Base-by-base conservation (phyloP, 495 filamentous ascomycete genomes). In the Xylaria bambusicola region DNA sequence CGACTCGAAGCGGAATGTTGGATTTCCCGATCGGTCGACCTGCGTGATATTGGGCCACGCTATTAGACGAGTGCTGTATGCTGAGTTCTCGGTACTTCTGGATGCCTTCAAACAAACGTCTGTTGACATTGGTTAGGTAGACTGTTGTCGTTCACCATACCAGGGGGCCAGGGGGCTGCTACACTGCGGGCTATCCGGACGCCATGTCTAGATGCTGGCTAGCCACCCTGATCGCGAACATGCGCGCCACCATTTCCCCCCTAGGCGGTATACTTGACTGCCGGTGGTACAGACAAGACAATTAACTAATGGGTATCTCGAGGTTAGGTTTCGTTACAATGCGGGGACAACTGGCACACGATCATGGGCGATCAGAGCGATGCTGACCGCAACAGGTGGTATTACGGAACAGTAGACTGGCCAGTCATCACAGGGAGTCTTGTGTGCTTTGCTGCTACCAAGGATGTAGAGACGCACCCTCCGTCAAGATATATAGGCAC, bases 21-120 rank as follows among this genome's bases (percentile, higher is more conserved):
- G 40, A 27, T 44, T 59, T 60, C 57, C 57, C 8, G 53, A 53
- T 60, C 40, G 1, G 57, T 52, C 57, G 40, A 41, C 49, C 6
- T 60, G 49, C 57, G 41, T 59, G 18, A 2, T 6, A 49, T 5
- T 35, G 36, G 2, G n/a, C 4, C 52, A 24, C 18, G 20, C 41
- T 33, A 54, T 44, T 42, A 29, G 21, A 9, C 12, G 6, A 33
- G 12, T 15, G 15, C 3, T 38, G 15, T 7, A 8, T 26, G 18
- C 21, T 18, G 18, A 13, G 21, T 17, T 27, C 31, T 24, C 12
- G 42, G 20, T 21, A 23, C 23, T 49, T 49, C 18, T 18, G 21
- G 47, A 50, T 50, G 23, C 27, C 31, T 33, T 33, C n/a, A n/a
- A n/a, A n/a, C n/a, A n/a, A n/a, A n/a, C n/a, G n/a, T n/a, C n/a